Evolutionary conservation across 139 green algal genomes (phyloP).

Genomic region (Trebouxia sp.): DNA sequence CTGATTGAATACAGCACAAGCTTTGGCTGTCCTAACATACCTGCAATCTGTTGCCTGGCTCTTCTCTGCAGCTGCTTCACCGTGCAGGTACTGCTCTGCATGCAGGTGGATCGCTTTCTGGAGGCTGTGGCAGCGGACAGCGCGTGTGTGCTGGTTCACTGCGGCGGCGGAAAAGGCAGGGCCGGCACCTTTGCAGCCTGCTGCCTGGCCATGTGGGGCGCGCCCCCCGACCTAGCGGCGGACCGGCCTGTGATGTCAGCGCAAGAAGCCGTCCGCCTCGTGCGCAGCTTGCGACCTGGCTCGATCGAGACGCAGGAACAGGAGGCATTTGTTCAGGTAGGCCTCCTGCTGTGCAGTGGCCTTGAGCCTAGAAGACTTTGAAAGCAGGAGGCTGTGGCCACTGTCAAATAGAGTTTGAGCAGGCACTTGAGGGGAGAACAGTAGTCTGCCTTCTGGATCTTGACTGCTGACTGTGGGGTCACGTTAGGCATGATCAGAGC

Average conservation of each 20-base stretch:
- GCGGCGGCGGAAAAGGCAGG: not conserved
- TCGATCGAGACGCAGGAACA: conserved; percentile 18
- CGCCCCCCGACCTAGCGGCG: not conserved
- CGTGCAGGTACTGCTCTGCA: not conserved
- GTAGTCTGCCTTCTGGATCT: too few species aligned
- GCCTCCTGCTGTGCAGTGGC: not conserved
- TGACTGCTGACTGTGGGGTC: too few species aligned
- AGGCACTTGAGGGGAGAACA: too few species aligned
- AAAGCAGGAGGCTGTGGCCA: too few species aligned
- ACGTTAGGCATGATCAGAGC: too few species aligned
- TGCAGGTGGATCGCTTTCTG: conserved; percentile 27
- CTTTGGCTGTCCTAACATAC: too few species aligned
- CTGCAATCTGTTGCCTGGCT: too few species aligned
- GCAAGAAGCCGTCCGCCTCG: conserved; percentile 8
- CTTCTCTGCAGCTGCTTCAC: not conserved
- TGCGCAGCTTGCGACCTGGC: conserved; percentile 20
- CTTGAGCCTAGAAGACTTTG: too few species aligned
- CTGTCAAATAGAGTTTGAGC: too few species aligned
- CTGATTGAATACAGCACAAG: too few species aligned
- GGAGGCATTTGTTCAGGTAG: conserved; percentile 23
- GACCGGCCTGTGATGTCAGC: conserved; percentile 14
- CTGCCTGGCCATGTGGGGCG: conserved; percentile 25
- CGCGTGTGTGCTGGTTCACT: conserved; percentile 28
- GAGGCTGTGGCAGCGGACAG: conserved; percentile 7
- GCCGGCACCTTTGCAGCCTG: conserved; percentile 25